Base-by-base conservation (phyloP, 148 eudicot species). In the Polygonum aviculare region DNA sequence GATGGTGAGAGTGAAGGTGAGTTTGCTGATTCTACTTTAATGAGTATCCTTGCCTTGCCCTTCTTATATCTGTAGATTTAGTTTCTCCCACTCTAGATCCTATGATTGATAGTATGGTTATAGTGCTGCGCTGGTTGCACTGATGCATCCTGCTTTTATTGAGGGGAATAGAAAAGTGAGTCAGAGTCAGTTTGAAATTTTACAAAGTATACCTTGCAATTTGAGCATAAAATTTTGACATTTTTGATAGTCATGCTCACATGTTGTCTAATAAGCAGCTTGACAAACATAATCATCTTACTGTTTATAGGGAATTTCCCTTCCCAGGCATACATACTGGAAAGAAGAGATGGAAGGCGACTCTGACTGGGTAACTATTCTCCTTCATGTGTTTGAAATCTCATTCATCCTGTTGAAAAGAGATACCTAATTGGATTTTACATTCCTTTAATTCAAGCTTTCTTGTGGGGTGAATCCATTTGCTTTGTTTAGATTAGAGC, bases 301-400 rank as follows among this genome's bases (percentile, higher is more conserved):
- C 41, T 77, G 69, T 71, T 78, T 85, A 49, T 86, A 92, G 99
- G 97, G 45, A 81, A 87, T 86, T 89, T 89, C 79, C 91, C 96
- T 77, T 33, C 81, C 51, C 80, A 89, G 65, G 79, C 90, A 44
- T 81, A 86, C 86, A 15, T 89, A 88, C 78, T 95, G 94, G 97
- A 95, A 87, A 84, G 72, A 67, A 84, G 72, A 67, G 72, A 77
- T 90, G 83, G 87, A 86, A 75, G 93, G 85, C 78, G 96, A 95
- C 81, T 88, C 98, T 16, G 99, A 95, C 78, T 95, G 99, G 99
- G 97, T 95, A 84, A 83, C 88, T 18, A 44, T 51, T 78, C 40
- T 38, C 21, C 14, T 41, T 72, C 5, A 26, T 41, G 60, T 54
- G 60, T 54, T 6, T 54, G 6, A 18, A 54, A 54, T 54, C 26